Evolutionary conservation across 2,329 filamentous ascomycete species (phyloP).

Genomic region (Tolypocladium tropicale): DNA sequence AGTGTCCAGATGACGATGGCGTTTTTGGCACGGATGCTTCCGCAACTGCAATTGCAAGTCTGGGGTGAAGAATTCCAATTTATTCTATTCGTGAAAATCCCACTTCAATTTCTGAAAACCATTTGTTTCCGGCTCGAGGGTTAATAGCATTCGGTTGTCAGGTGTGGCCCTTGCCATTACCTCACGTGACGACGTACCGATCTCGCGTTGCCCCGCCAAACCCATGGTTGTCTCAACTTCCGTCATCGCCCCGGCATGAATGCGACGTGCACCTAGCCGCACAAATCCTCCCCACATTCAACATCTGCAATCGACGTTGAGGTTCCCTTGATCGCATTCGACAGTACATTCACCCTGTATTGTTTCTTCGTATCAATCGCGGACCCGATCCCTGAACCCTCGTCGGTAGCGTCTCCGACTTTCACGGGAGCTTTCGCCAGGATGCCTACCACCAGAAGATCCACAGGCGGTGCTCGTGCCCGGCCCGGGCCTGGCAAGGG

Average conservation of each 20-base stretch:
- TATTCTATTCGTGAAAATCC: background rate
- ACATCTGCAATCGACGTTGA: background rate
- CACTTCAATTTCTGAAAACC: background rate
- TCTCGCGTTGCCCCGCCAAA: slow-evolving; percentile 49
- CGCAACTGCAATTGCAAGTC: background rate
- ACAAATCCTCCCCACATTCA: background rate
- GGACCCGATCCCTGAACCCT: no score
- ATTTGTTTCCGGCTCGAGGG: background rate
- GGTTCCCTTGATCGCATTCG: background rate
- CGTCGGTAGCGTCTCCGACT: background rate
- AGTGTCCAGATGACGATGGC: background rate
- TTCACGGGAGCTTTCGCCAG: slow-evolving; percentile 6
- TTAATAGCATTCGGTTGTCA: no score
- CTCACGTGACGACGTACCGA: slow-evolving; percentile 38
- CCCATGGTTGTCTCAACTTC: slow-evolving; percentile 4
- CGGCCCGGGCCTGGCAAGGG: slow-evolving; percentile 28
- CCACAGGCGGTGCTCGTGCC: slow-evolving; percentile 27
- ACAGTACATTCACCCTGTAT: background rate
- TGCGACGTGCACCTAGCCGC: background rate
- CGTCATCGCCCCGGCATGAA: background rate
- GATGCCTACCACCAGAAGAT: slow-evolving; percentile 41
- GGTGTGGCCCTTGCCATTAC: background rate
- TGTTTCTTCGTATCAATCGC: background rate
- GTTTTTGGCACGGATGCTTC: background rate
- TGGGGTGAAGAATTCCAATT: background rate